Evolutionary conservation across 192 early-diverging fungal genomes (phyloP).

Genomic region (Backusella tarrabulga): DNA sequence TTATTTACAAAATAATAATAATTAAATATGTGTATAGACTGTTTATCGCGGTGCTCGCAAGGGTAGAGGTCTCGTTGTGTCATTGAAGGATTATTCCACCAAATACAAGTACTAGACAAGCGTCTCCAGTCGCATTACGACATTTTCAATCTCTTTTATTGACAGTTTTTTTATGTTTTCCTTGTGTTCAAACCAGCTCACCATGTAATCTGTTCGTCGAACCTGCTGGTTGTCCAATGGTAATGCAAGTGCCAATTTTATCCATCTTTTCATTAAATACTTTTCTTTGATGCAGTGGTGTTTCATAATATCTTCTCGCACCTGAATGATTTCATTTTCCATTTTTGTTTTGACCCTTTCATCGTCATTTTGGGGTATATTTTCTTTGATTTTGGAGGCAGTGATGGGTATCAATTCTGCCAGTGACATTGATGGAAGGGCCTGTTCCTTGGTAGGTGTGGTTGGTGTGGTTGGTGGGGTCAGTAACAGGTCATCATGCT

Average conservation of each 20-base stretch:
- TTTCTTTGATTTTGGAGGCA: neutral
- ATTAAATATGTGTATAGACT: constrained; percentile 30
- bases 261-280: neutral
- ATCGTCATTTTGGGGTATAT: neutral
- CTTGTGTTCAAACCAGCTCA: neutral
- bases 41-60: constrained; percentile 95
- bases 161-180: neutral
- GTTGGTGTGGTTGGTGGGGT: neutral
- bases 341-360: neutral
- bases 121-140: neutral
- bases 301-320: neutral
- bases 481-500: neutral
- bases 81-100: constrained; percentile 95
- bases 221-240: neutral
- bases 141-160: neutral
- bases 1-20: neutral
- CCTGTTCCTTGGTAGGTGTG: neutral
- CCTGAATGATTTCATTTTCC: neutral
- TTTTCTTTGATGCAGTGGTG: neutral
- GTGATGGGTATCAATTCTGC: neutral
- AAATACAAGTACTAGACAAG: constrained; percentile 90
- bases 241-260: neutral
- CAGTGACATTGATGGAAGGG: neutral
- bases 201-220: neutral
- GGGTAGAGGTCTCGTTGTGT: constrained; percentile 96